These are phyloP conservation scores for Xylaria sp. DNA, from an alignment of 2,329 filamentous ascomycete genomes.

Conservation along the genomic window DNA sequence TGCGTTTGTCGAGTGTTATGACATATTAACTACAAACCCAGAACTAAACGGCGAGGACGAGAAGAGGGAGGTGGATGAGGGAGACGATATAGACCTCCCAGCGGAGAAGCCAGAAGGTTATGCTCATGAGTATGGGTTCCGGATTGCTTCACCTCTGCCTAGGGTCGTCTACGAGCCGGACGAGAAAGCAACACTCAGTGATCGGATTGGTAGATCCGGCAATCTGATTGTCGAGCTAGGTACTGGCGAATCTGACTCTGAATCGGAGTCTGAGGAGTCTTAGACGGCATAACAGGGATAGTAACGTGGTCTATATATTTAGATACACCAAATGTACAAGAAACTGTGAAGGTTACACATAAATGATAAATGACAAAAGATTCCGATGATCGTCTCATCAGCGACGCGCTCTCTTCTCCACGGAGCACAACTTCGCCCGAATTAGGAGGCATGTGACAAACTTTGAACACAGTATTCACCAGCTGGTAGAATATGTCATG, in stretches of 20 bases:
- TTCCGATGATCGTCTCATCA: background rate
- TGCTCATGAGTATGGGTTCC: slow-evolving; percentile 85
- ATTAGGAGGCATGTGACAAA: background rate
- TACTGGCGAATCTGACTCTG: slow-evolving; percentile 58
- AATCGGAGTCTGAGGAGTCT: slow-evolving; percentile 28
- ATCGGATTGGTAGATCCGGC: slow-evolving; percentile 82
- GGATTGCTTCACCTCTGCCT: slow-evolving; percentile 86
- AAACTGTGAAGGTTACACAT: slow-evolving; percentile 1
- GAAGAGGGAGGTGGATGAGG: slow-evolving; percentile 45
- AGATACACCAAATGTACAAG: slow-evolving; percentile 16
- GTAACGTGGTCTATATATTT: slow-evolving; percentile 5
- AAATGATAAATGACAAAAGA: background rate
- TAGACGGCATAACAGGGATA: background rate
- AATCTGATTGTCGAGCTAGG: slow-evolving; percentile 84
- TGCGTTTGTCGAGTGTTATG: slow-evolving; percentile 94
- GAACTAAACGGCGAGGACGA: slow-evolving; percentile 52
- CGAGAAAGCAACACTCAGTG: slow-evolving; percentile 71
- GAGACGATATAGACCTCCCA: slow-evolving; percentile 48
- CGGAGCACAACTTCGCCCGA: too few species aligned
- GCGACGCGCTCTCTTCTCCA: background rate
- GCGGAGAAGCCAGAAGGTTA: slow-evolving; percentile 70
- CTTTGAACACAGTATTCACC: background rate
- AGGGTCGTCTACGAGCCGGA: slow-evolving; percentile 81
- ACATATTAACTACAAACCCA: slow-evolving; percentile 55
- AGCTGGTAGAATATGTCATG: background rate